Conservation (phyloP, 345 rosid species). For the Conringia planisiliqua region DNA sequence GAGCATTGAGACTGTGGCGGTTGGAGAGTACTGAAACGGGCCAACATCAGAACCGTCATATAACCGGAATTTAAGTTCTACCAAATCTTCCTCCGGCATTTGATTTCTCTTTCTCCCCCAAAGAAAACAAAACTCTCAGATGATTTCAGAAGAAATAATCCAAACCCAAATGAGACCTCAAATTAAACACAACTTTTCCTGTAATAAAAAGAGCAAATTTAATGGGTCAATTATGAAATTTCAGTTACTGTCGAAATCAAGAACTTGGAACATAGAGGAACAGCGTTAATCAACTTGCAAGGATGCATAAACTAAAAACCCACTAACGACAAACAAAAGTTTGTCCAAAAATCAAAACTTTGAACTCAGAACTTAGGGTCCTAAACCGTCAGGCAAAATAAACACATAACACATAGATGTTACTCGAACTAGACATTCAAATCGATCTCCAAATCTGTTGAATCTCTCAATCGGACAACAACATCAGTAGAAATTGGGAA, state of each 20-base stretch:
- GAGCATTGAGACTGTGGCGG: conserved; percentile 71
- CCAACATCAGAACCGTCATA: conserved; percentile 94
- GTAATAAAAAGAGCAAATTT: not conserved
- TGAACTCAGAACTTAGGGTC: not conserved
- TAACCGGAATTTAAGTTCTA: conserved; percentile 82
- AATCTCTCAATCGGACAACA: not conserved
- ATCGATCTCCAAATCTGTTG: not conserved
- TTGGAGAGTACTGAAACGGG: conserved; percentile 73
- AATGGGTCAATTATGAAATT: not conserved
- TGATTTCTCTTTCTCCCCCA: conserved; percentile 35
- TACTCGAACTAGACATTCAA: not conserved
- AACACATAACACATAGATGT: not conserved
- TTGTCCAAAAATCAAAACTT: conserved; percentile 3
- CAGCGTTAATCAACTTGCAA: not conserved
- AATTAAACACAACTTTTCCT: not conserved
- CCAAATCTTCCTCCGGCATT: conserved; percentile 82
- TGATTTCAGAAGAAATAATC: not conserved
- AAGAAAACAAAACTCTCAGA: not conserved
- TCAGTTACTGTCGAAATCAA: not conserved
- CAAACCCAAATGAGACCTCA: conserved; percentile 16
- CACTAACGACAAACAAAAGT: not conserved
- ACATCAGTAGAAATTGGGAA: not conserved
- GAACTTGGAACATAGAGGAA: conserved; percentile 8
- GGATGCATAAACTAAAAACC: not conserved
- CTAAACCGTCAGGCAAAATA: not conserved